Evolutionary conservation across 2,329 filamentous ascomycete genomes (phyloP), one percentile per base, ranked within the genome.

Genomic region (Trichoderma endophyticum): DNA sequence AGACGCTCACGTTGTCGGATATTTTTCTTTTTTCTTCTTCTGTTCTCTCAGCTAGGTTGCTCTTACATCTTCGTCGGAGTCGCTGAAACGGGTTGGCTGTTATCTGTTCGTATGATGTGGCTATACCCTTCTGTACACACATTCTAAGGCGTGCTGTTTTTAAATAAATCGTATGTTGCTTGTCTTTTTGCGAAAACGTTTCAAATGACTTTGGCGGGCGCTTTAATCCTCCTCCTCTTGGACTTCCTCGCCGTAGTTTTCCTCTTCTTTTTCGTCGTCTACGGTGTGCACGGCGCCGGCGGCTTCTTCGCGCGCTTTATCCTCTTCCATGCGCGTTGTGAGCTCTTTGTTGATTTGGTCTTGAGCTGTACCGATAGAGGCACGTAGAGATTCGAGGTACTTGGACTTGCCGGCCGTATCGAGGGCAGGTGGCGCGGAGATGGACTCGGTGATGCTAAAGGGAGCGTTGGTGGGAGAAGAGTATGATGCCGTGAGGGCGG

Each of bases 191-290:
- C 57, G 28, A 36, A 34, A 36, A 21, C 39, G n/a, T 36, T 30
- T 32, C 18, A 12, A 7, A 15, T 21, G 28, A 21, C 11, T 11
- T 6, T 32, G 15, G 11, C 18, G 24, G 28, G 11, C 18, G 32
- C 8, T 65, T 71, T 51, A 72, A 73, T 81, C 80, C 39, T 88
- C 88, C 70, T 92, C 91, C 56, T 92, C 91, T 64, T 91, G 90
- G 14, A 90, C 88, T 80, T 97, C 94, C 81, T 97, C 94, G 62
- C 94, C 94, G 79, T 97, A 97, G 78, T 94, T 92, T 77, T 93
- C 89, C 78, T 94, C 92, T 78, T 91, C 89, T 73, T 87, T 86
- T 12, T 81, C 84, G 73, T 91, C 88, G 73, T 89, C 86, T 11
- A 84, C 77, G 72, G 77, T 63, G 6, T 30, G 26, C 2, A 30